Evolutionary conservation across 1,284 basidiomycete genomes (phyloP).

Genomic region (Papiliotrema fonsecae): DNA sequence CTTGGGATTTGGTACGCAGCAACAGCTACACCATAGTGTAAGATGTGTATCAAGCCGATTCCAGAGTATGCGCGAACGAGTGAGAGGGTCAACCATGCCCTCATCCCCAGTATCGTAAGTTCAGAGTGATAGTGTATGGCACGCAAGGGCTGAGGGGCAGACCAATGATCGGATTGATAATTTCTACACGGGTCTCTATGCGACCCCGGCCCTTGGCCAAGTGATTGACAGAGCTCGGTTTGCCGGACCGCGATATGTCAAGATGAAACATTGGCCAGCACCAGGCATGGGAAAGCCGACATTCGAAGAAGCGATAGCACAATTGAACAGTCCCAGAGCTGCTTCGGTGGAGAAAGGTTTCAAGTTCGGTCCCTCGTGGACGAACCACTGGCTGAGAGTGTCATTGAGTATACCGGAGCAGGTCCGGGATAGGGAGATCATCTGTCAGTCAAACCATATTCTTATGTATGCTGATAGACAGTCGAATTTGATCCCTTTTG

Average conservation of each 20-base stretch:
- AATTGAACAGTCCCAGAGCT: neutral
- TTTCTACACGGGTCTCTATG: neutral
- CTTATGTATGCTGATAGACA: neutral
- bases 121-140: too few relatives aligned
- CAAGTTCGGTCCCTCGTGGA: slow-evolving; percentile 27
- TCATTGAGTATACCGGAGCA: slow-evolving; percentile 51
- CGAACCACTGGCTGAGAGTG: slow-evolving; percentile 88
- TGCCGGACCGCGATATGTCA: neutral
- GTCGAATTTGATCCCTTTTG: slow-evolving; percentile 7
- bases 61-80: too few relatives aligned
- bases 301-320: slow-evolving; percentile 61
- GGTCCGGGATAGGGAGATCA: slow-evolving; percentile 34
- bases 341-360: slow-evolving; percentile 17
- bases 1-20: too few relatives aligned
- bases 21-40: too few relatives aligned
- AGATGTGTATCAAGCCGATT: too few relatives aligned
- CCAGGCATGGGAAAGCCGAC: slow-evolving; percentile 69
- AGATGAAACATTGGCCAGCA: slow-evolving; percentile 61
- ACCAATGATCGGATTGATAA: neutral
- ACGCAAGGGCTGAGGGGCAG: neutral
- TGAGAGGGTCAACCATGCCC: neutral
- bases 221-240: neutral
- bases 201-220: neutral
- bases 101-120: neutral
- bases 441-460: neutral